Conservation (phyloP, 768 basidiomycete genomes). For the Auricularia sp. region DNA sequence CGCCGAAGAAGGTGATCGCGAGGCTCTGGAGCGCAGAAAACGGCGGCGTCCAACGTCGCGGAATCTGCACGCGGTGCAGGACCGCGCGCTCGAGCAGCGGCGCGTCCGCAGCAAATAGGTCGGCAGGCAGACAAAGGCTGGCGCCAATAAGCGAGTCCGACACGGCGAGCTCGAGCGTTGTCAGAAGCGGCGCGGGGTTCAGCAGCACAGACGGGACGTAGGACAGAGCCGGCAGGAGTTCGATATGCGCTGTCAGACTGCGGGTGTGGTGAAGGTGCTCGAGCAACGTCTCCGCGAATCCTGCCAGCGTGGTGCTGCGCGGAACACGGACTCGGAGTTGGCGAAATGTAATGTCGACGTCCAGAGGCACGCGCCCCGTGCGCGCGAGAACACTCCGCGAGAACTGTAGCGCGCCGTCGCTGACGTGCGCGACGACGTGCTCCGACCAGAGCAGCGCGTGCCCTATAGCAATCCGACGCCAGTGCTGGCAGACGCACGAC, state of each 20-base stretch:
- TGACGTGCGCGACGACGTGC: background rate
- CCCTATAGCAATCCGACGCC: conserved; percentile 38
- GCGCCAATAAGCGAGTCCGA: background rate
- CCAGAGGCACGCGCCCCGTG: background rate
- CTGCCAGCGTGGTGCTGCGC: background rate
- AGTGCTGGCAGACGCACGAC: conserved; percentile 49
- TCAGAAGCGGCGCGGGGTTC: background rate
- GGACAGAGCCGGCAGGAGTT: background rate
- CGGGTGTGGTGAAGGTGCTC: background rate
- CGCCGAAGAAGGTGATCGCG: background rate
- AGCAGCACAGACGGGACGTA: background rate
- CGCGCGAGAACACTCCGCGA: background rate
- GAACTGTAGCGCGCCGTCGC: background rate
- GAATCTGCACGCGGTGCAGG: background rate
- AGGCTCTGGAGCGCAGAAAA: background rate
- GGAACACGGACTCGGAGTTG: background rate
- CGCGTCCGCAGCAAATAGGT: background rate
- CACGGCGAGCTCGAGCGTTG: background rate
- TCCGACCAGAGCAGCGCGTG: conserved; percentile 51
- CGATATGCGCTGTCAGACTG: background rate
- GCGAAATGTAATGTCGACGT: background rate
- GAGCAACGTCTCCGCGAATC: background rate
- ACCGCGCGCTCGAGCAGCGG: background rate
- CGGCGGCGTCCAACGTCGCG: background rate
- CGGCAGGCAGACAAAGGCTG: background rate